Percentiles rank a stretch among this genome's conserved stretches.
Conservation (phyloP, 495 filamentous ascomycete species). For the Aspergillus carlsbadensis region DNA sequence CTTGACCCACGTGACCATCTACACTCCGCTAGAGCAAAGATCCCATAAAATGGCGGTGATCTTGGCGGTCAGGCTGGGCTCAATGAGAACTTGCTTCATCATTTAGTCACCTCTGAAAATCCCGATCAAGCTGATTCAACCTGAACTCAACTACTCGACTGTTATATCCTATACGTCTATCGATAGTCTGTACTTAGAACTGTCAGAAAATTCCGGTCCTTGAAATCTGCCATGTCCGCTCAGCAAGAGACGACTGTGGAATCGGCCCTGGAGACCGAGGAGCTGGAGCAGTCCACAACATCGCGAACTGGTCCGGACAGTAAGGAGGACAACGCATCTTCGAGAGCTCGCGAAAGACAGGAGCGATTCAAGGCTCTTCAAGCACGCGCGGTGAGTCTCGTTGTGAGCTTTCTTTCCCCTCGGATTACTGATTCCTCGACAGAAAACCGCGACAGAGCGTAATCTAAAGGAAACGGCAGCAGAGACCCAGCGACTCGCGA, state of each 20-base stretch:
- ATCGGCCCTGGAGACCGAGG: neutral
- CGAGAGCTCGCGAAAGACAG: conserved; percentile 34
- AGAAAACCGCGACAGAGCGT: conserved; percentile 71
- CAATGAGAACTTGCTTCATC: too few species aligned
- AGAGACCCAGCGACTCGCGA: conserved; percentile 76
- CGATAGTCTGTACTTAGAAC: too few species aligned
- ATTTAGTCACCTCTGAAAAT: too few species aligned
- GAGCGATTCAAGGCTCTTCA: conserved; percentile 78
- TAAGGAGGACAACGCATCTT: conserved; percentile 29
- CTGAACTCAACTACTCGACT: too few species aligned
- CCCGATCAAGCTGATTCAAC: too few species aligned
- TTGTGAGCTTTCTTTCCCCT: neutral
- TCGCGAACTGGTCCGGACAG: conserved; percentile 8
- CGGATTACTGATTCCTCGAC: conserved; percentile 18
- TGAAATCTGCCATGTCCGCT: conserved; percentile 8
- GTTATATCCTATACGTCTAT: too few species aligned
- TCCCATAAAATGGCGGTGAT: too few species aligned
- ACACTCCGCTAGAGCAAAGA: too few species aligned
- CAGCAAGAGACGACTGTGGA: neutral
- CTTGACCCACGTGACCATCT: too few species aligned
- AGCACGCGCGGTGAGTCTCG: conserved; percentile 61
- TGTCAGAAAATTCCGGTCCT: too few species aligned
- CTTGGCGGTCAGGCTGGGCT: too few species aligned
- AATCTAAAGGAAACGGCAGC: conserved; percentile 82
- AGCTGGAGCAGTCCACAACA: neutral